These are phyloP conservation scores for Dryadomyces quercus-mongolicae DNA, from an alignment of 2,329 filamentous ascomycete species.

Conservation along the genomic window DNA sequence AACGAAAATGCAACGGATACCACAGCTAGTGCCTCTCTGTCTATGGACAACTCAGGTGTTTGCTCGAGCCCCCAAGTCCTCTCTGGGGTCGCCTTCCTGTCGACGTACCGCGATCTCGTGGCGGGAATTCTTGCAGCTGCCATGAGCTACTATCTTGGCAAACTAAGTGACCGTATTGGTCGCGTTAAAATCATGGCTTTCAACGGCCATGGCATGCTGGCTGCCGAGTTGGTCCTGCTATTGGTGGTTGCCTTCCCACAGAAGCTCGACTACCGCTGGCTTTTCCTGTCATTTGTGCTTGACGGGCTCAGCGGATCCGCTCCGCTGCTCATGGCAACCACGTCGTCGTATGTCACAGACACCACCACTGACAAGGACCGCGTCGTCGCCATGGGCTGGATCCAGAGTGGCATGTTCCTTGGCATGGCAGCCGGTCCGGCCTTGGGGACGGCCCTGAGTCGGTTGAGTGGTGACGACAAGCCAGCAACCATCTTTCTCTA, in stretches of 20 bases:
- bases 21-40: too few relatives aligned
- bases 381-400: constrained; percentile 2
- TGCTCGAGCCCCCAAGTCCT: background rate
- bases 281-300: background rate
- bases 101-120: constrained; percentile 1
- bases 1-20: too few relatives aligned
- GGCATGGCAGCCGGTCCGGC: constrained; percentile 1
- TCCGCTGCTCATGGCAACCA: background rate
- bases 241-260: background rate
- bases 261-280: constrained; percentile 1
- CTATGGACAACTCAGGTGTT: background rate
- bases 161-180: constrained; percentile 1
- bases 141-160: constrained; percentile 1
- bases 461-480: background rate
- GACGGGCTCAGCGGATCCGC: background rate
- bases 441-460: background rate
- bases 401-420: constrained; percentile 2
- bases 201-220: background rate
- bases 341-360: background rate
- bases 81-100: background rate
- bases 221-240: background rate
- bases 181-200: background rate
- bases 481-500: constrained; percentile 1
- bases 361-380: background rate
- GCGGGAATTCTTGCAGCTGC: background rate